These are phyloP conservation scores for Syncephalis plumigaleata DNA, from an alignment of 371 early-diverging fungal genomes.

Conservation along the genomic window DNA sequence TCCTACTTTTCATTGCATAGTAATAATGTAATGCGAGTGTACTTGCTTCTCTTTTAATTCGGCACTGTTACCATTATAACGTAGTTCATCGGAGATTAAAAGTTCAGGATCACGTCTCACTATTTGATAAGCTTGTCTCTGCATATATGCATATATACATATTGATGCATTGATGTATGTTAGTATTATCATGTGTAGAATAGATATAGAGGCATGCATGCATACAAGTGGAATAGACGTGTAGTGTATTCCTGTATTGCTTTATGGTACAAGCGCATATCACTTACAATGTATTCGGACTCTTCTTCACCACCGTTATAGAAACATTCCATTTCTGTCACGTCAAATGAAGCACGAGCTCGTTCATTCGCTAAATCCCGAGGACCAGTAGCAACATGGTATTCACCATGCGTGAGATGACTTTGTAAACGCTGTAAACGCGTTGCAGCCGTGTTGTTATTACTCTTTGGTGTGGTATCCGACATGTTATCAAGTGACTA, in stretches of 20 bases:
- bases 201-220: too few relatives aligned
- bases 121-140: conserved; percentile 24
- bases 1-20: not conserved
- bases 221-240: too few relatives aligned
- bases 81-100: conserved; percentile 26
- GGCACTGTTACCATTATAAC: conserved; percentile 29
- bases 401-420: conserved; percentile 10
- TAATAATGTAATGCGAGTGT: too few relatives aligned
- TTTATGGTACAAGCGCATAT: too few relatives aligned
- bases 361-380: conserved; percentile 33
- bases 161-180: not conserved
- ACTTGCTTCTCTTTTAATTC: conserved; percentile 40
- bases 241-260: too few relatives aligned
- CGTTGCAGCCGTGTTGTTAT: conserved; percentile 6
- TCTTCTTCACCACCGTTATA: conserved; percentile 25
- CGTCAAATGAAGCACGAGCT: conserved; percentile 29
- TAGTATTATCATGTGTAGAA: too few relatives aligned
- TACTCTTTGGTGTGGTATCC: too few relatives aligned
- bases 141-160: too few relatives aligned
- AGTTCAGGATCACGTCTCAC: conserved; percentile 38
- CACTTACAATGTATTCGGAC: conserved; percentile 20
- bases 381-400: conserved; percentile 12
- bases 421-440: conserved; percentile 14
- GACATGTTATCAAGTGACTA: too few relatives aligned
- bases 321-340: conserved; percentile 23